Base-by-base conservation (phyloP, 805 yeast species). In the Henningerozyma blattae region DNA sequence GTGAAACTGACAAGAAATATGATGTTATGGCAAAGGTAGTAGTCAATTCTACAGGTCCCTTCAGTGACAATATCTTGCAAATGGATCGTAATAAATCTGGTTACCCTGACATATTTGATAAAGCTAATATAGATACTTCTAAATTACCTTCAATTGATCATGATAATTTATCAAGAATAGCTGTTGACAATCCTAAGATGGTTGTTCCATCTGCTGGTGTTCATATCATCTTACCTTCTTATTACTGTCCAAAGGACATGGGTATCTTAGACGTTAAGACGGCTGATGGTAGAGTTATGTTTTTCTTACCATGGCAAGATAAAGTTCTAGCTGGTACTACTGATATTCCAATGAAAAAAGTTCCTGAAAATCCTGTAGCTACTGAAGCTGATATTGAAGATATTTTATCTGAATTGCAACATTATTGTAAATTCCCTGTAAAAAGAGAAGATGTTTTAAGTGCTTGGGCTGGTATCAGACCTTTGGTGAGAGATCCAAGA, bases 401-500 rank as follows among this genome's bases (percentile, higher is more conserved):
- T 56, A 83, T 87, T 41, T 68, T 87, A 57, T 70, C 72, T 46
- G 96, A 87, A 61, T 68, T 87, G 57, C 93, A 83, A 63, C 84
- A 81, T 60, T 89, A 87, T 62, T 73, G 87, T 47, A 83, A 78
- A 51, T 78, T 87, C 68, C 85, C 85, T 30, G 94, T 87, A 31
- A 71, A 80, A 54, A 73, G 95, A 62, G 84, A 77, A 42, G 96
- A 89, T 54, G 95, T 87, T 28, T 67, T 82, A 45, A 80, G 91
- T 52, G 95, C 96, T 31, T 87, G 97, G 97, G 77, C 93, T 34
- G 97, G 97, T 61, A 83, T 87, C 50, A 74, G 97, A 59, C 97
- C 97, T 10, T 72, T 87, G 51, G 96, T 84, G 28, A 75, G 82
- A 56, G 94, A 87, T 59, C 87, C 87, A 39, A 62, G 74, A 41